Conservation (phyloP, 768 basidiomycete species). For the Xerocomus brunneocitrinus region DNA sequence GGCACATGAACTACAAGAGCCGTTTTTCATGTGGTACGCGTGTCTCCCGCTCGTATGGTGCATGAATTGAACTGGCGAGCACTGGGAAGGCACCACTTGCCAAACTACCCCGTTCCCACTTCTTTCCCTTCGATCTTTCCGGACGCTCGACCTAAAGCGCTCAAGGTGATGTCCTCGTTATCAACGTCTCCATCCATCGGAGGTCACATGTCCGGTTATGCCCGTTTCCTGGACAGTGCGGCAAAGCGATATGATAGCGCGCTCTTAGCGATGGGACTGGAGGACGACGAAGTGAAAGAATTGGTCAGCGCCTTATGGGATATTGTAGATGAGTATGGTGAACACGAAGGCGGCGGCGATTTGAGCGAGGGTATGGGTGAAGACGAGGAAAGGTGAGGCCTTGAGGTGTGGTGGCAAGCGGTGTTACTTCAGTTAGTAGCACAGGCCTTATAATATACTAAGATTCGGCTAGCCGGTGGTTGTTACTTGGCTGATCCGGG, state of each 20-base stretch:
- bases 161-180: constrained; percentile 42
- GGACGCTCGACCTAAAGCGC: constrained; percentile 10
- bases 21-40: constrained; percentile 37
- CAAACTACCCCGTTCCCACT: constrained; percentile 54
- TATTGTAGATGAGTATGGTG: constrained; percentile 44
- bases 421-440: no score
- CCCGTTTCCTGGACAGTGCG: constrained; percentile 44
- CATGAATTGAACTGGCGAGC: constrained; percentile 1
- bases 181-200: constrained; percentile 39
- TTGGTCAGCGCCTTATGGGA: constrained; percentile 57
- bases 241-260: constrained; percentile 36
- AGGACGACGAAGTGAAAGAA: constrained; percentile 54
- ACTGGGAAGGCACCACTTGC: constrained; percentile 40
- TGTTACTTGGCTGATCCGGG: no score
- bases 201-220: constrained; percentile 47
- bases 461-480: neutral
- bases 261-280: constrained; percentile 36
- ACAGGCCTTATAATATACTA: no score
- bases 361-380: constrained; percentile 19
- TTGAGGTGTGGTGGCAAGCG: no score
- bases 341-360: constrained; percentile 21
- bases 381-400: constrained; percentile 12
- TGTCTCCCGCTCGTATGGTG: neutral
- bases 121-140: constrained; percentile 53
- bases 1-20: constrained; percentile 26